Evolutionary conservation across 495 filamentous ascomycete species (phyloP).

Genomic region (Platismatia glauca): DNA sequence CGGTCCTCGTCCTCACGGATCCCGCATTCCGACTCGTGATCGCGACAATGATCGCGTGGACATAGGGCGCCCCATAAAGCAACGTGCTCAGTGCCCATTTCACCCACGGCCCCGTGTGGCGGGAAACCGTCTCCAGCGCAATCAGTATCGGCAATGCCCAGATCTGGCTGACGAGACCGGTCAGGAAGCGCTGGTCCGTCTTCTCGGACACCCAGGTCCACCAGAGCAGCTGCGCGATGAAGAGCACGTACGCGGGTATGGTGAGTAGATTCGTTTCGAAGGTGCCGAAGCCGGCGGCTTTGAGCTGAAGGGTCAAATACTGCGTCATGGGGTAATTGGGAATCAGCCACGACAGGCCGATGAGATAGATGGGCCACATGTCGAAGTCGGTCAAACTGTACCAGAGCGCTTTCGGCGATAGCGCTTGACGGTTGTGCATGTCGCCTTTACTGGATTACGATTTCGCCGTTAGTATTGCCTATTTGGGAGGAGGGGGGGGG

Average conservation of each 20-base stretch:
- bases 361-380: slow-evolving; percentile 61
- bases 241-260: slow-evolving; percentile 50
- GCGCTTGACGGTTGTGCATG: slow-evolving; percentile 53
- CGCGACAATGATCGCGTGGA: slow-evolving; percentile 27
- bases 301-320: slow-evolving; percentile 57
- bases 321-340: slow-evolving; percentile 41
- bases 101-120: background rate
- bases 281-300: slow-evolving; percentile 52
- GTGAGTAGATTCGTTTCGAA: slow-evolving; percentile 62
- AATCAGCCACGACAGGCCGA: slow-evolving; percentile 50
- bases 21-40: slow-evolving; percentile 30
- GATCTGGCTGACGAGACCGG: slow-evolving; percentile 43
- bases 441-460: too few species aligned
- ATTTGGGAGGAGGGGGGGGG: too few species aligned
- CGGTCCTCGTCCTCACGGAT: slow-evolving; percentile 31
- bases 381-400: slow-evolving; percentile 55
- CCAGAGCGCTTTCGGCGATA: slow-evolving; percentile 50
- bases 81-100: slow-evolving; percentile 17
- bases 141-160: slow-evolving; percentile 51
- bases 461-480: too few species aligned
- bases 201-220: slow-evolving; percentile 52
- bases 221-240: slow-evolving; percentile 36
- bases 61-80: slow-evolving; percentile 25
- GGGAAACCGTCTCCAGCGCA: slow-evolving; percentile 38
- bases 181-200: slow-evolving; percentile 45